A percentile compares a stretch with the other conserved stretches of the same genome.
Evolutionary conservation across 1,139 yeast genomes (phyloP).

Genomic region (Pichia sp.): DNA sequence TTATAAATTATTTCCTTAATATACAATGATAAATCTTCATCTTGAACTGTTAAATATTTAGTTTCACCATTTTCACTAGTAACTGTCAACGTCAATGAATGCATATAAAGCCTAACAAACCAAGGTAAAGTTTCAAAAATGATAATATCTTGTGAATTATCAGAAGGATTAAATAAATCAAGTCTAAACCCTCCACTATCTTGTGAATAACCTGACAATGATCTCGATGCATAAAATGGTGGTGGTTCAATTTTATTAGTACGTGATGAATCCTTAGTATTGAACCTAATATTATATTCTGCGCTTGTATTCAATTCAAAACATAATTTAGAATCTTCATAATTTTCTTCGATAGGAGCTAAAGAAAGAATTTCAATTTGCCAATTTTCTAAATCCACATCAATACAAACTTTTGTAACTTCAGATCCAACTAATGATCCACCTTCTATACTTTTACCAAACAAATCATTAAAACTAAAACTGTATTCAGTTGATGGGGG

Average conservation of each 20-base stretch:
- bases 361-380: conserved; percentile 29
- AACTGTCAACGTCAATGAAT: conserved; percentile 44
- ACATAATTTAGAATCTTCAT: conserved; percentile 18
- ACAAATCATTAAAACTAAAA: conserved; percentile 58
- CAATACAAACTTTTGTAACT: conserved; percentile 39
- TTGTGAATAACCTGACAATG: conserved; percentile 86
- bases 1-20: conserved; percentile 54
- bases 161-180: conserved; percentile 61
- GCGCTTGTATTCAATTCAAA: conserved; percentile 26
- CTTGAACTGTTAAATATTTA: conserved; percentile 19
- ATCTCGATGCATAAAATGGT: conserved; percentile 72
- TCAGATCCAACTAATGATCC: conserved; percentile 47
- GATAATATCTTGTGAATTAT: conserved; percentile 41
- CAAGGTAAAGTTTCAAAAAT: conserved; percentile 88
- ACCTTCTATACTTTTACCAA: conserved; percentile 63
- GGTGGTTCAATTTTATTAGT: conserved; percentile 39
- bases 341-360: conserved; percentile 15
- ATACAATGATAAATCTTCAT: conserved; percentile 30
- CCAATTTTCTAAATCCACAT: conserved; percentile 45
- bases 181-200: conserved; percentile 87
- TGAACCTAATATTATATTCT: conserved; percentile 24
- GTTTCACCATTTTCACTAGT: conserved; percentile 14
- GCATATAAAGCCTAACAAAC: conserved; percentile 81
- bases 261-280: conserved; percentile 24
- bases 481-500: conserved; percentile 46